These are phyloP conservation scores for Prunus mira DNA, from an alignment of 306 rosid species.

Conservation along the genomic window DNA sequence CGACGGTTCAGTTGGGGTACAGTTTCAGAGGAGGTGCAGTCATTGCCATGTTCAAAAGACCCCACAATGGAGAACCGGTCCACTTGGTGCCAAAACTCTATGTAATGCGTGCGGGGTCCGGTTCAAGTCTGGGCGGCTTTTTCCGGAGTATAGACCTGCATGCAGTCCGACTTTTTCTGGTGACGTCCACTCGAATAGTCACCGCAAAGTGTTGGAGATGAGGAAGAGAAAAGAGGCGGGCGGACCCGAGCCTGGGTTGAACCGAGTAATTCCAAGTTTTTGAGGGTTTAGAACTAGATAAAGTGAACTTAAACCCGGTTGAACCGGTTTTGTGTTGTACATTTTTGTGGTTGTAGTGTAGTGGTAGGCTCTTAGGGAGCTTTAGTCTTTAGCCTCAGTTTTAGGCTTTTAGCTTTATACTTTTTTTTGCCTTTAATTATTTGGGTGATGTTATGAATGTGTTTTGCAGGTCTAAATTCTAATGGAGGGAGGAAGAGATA, in stretches of 20 bases:
- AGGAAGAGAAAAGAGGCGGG: conserved; percentile 55
- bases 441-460: not conserved
- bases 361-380: conserved; percentile 27
- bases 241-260: conserved; percentile 38
- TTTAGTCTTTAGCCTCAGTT: conserved; percentile 11
- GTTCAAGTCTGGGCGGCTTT: conserved; percentile 85
- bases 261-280: conserved; percentile 43
- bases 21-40: conserved; percentile 71
- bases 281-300: conserved; percentile 20
- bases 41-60: conserved; percentile 90
- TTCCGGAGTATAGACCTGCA: conserved; percentile 94
- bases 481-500: not conserved
- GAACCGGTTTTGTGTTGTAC: conserved; percentile 21
- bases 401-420: not conserved
- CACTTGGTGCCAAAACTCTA: conserved; percentile 75
- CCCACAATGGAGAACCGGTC: conserved; percentile 98
- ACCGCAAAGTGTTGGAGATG: conserved; percentile 86
- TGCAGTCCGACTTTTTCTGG: conserved; percentile 78
- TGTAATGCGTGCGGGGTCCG: conserved; percentile 98
- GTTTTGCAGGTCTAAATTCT: not conserved
- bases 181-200: conserved; percentile 79
- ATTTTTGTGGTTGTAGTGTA: conserved; percentile 5
- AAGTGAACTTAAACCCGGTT: conserved; percentile 24
- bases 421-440: not conserved
- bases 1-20: conserved; percentile 18